Evolutionary conservation across 2,329 filamentous ascomycete genomes (phyloP).

Genomic region (Penicillium sp.): DNA sequence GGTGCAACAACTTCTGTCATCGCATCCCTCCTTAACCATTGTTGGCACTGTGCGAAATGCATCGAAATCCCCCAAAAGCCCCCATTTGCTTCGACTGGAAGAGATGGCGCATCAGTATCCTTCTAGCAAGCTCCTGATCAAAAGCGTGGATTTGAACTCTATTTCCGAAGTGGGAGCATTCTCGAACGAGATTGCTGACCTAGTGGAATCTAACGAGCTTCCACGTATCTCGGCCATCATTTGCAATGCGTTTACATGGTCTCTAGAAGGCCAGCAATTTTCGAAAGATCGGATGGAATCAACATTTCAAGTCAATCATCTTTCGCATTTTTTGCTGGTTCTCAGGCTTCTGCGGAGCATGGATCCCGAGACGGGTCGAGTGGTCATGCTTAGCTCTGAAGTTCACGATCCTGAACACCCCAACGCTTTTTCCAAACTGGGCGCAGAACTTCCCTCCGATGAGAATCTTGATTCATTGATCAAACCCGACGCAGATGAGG

Average conservation of each 20-base stretch:
- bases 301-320: slow-evolving; percentile 12
- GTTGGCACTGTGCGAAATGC: slow-evolving; percentile 7
- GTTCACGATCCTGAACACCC: slow-evolving; percentile 7
- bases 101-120: not conserved
- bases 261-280: slow-evolving; percentile 1
- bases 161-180: slow-evolving; percentile 2
- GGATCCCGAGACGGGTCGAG: slow-evolving; percentile 5
- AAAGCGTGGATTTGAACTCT: slow-evolving; percentile 1
- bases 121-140: not conserved
- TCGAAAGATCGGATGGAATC: slow-evolving; percentile 5
- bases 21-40: not conserved
- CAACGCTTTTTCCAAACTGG: slow-evolving; percentile 2
- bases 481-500: not conserved
- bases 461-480: not conserved
- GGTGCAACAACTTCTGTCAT: slow-evolving; percentile 5
- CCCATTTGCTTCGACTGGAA: slow-evolving; percentile 1
- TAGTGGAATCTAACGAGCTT: not conserved
- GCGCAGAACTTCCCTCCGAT: not conserved
- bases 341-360: slow-evolving; percentile 7
- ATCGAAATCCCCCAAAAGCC: not conserved
- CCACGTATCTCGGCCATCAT: slow-evolving; percentile 7
- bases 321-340: slow-evolving; percentile 7
- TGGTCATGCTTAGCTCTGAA: slow-evolving; percentile 10
- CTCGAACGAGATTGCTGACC: not conserved
- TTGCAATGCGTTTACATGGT: slow-evolving; percentile 14